phyloP scores from a whole-genome alignment of 139 green algal species.

The Trebouxia sp. region DNA sequence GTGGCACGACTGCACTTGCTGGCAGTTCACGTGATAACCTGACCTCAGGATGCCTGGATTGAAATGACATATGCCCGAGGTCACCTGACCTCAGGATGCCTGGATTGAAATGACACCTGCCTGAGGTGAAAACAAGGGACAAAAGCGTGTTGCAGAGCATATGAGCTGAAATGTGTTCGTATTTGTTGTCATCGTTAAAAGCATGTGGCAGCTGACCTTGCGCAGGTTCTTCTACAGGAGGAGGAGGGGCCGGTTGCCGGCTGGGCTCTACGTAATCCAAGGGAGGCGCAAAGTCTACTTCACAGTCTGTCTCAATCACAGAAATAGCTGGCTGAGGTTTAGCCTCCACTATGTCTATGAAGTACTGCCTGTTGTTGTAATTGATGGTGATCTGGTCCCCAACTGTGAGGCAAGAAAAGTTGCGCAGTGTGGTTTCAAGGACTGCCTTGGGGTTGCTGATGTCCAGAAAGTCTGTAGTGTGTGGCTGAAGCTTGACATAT shows the following conservation, averaged over 20 bases:
- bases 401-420: conserved; percentile 56
- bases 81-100: no score
- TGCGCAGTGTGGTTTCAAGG: conserved; percentile 91
- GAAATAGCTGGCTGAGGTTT: conserved; percentile 88
- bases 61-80: no score
- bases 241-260: neutral
- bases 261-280: conserved; percentile 95
- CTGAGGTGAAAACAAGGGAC: no score
- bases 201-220: neutral
- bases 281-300: conserved; percentile 96
- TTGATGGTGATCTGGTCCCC: conserved; percentile 90
- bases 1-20: no score
- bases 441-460: conserved; percentile 98
- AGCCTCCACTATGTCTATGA: conserved; percentile 86
- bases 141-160: neutral
- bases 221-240: conserved; percentile 25
- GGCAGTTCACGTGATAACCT: no score
- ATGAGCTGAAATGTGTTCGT: neutral
- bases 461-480: conserved; percentile 96
- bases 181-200: neutral
- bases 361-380: conserved; percentile 96
- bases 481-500: conserved; percentile 95
- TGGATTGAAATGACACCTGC: no score
- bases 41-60: no score
- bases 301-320: conserved; percentile 97